These are phyloP conservation scores for Puccinellia tenuiflora DNA, from an alignment of 176 grass and related monocot species.

Conservation along the genomic window DNA sequence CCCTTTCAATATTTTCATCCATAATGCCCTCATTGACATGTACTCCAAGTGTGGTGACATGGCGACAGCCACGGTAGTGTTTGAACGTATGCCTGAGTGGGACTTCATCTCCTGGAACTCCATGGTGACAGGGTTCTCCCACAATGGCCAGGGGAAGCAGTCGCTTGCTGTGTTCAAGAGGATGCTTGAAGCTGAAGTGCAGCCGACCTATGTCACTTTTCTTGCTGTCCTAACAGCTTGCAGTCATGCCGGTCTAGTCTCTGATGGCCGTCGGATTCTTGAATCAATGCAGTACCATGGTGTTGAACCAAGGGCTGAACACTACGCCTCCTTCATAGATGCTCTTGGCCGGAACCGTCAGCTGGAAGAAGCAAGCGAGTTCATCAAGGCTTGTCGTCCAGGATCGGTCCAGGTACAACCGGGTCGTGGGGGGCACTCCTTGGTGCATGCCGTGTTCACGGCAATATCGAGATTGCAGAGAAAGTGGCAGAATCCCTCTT, in stretches of 20 bases:
- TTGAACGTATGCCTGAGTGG: slow-evolving; percentile 33
- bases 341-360: slow-evolving; percentile 50
- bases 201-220: slow-evolving; percentile 66
- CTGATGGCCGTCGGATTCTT: slow-evolving; percentile 36
- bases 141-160: slow-evolving; percentile 61
- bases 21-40: slow-evolving; percentile 63
- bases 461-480: slow-evolving; percentile 62
- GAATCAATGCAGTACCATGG: slow-evolving; percentile 56
- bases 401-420: slow-evolving; percentile 27
- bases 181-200: slow-evolving; percentile 49
- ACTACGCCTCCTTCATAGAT: slow-evolving; percentile 54
- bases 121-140: slow-evolving; percentile 57
- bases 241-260: slow-evolving; percentile 63
- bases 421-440: slow-evolving; percentile 64
- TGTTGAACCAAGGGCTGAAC: slow-evolving; percentile 55
- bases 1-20: slow-evolving; percentile 67
- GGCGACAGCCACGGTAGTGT: slow-evolving; percentile 23
- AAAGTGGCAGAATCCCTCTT: slow-evolving; percentile 49
- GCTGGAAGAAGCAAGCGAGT: slow-evolving; percentile 51
- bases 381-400: slow-evolving; percentile 49
- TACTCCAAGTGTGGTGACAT: slow-evolving; percentile 66
- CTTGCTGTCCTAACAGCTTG: slow-evolving; percentile 59
- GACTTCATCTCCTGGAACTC: slow-evolving; percentile 74
- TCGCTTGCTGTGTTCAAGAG: slow-evolving; percentile 45
- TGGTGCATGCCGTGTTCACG: slow-evolving; percentile 60